Evolutionary conservation across 106 monocot species (phyloP).

Genomic region (Acorus calamus): DNA sequence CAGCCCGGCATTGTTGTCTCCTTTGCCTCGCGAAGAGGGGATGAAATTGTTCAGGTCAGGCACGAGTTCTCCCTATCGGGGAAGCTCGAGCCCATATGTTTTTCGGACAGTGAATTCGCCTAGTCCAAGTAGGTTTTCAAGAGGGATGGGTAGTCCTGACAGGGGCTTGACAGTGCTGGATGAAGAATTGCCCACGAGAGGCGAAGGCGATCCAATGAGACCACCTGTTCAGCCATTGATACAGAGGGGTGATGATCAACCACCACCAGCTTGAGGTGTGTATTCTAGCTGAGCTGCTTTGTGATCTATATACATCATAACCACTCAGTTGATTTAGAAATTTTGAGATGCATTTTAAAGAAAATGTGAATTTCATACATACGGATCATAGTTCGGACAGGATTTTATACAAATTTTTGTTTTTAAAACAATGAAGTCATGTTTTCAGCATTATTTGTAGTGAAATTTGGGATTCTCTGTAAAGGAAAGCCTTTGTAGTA

Average conservation of each 20-base stretch:
- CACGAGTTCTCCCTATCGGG: conserved; percentile 34
- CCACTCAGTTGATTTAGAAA: no score
- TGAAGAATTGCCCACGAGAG: conserved; percentile 7
- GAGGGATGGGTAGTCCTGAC: conserved; percentile 8
- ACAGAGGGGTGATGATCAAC: conserved; percentile 8
- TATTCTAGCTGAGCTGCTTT: neutral
- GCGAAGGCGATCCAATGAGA: conserved; percentile 10
- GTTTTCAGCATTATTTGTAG: no score
- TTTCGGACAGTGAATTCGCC: conserved; percentile 6
- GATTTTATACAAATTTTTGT: no score
- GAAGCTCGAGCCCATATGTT: conserved; percentile 5
- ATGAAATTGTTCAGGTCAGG: conserved; percentile 26
- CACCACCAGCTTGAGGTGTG: neutral
- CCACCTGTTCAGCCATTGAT: conserved; percentile 22
- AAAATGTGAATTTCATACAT: no score
- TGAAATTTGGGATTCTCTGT: no score
- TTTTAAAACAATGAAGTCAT: no score
- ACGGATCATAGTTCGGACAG: no score
- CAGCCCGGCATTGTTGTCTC: conserved; percentile 4
- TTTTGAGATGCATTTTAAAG: no score
- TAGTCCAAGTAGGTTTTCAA: conserved; percentile 19
- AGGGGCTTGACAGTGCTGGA: conserved; percentile 14
- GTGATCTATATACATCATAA: no score
- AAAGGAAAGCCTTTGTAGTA: no score
- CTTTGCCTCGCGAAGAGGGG: conserved; percentile 30